phyloP scores from a whole-genome alignment of 441 rosid species.

The Erodium moschatum region DNA sequence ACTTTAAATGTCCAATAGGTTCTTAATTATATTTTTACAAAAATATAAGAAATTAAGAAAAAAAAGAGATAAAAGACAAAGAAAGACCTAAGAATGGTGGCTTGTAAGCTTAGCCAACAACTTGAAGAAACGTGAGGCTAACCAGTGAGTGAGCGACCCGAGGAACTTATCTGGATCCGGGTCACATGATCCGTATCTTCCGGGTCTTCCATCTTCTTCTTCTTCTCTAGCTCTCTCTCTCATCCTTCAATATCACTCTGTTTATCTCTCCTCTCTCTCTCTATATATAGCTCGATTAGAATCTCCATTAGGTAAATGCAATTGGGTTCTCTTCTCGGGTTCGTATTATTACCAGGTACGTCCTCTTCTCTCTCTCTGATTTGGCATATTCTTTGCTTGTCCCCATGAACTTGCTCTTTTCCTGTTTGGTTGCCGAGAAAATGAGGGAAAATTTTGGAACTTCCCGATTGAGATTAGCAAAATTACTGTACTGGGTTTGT shows the following conservation, averaged over 20 bases:
- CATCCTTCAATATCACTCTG: neutral
- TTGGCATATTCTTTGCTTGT: slow-evolving; percentile 9
- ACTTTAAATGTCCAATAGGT: too few species aligned
- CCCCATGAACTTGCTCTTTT: slow-evolving; percentile 3
- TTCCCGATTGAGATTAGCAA: neutral
- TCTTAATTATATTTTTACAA: too few species aligned
- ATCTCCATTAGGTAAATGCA: neutral
- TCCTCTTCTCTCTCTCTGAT: neutral
- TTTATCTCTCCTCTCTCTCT: neutral
- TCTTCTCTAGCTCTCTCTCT: neutral
- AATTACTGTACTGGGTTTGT: neutral
- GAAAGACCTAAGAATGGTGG: neutral
- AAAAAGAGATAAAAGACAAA: neutral
- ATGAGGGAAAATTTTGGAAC: neutral
- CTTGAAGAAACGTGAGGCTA: neutral
- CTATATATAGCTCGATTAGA: neutral
- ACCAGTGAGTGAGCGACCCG: neutral
- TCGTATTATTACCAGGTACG: neutral
- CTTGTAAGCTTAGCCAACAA: slow-evolving; percentile 5
- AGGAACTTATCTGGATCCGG: neutral
- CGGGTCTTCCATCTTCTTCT: neutral
- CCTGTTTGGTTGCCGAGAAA: neutral
- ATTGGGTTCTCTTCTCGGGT: neutral
- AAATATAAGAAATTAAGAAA: neutral
- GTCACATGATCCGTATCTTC: neutral